Base-by-base conservation (phyloP, 2,329 filamentous ascomycete genomes). In the Colletotrichum echinochloae region DNA sequence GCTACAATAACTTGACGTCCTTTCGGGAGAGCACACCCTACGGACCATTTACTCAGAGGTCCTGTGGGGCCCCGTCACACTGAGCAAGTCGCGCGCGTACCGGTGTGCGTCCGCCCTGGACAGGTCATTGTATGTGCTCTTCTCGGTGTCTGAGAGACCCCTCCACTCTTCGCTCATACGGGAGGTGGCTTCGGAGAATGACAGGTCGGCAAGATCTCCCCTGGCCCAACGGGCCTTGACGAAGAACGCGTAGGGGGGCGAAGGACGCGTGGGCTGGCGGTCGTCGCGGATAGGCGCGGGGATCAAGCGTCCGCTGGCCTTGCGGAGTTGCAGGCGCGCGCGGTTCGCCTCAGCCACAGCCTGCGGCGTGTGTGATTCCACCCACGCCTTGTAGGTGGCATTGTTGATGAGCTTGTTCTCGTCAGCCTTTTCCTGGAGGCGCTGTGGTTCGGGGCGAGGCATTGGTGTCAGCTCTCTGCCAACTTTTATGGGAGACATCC, bases 271-370 rank as follows among this genome's bases (percentile, higher is more conserved):
- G 72, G 87, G 87, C 41, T 80, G 72, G 49, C 88, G 87, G 3
- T 82, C 78, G 74, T 90, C 88, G 2, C 71, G 72, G 73, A 89
- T 82, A 23, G 64, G 1, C 23, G 61, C n/a, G 28, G 65, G 52
- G 72, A 76, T 75, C 73, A 77, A 75, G 23, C 35, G 41, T 33
- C 63, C 48, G 59, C 74, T 71, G 61, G 75, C 75, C 65, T 82
- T 80, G 63, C 76, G 80, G 56, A 89, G 81, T 33, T 71, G 72
- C 9, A 55, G 72, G 66, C 88, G 88, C 28, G 86, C 85, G 2
- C 71, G 72, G 80, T 87, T 89, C 71, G 87, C 87, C 2, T 78
- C 71, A 57, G 75, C 72, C 63, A 88, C 84, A 37, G 80, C 77
- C 60, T 77, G 75, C 3, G 79, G 77, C 4, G 82, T 76, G 73